Base-by-base conservation (phyloP, 1,139 yeast species). In the Yamadazyma triangularis region DNA sequence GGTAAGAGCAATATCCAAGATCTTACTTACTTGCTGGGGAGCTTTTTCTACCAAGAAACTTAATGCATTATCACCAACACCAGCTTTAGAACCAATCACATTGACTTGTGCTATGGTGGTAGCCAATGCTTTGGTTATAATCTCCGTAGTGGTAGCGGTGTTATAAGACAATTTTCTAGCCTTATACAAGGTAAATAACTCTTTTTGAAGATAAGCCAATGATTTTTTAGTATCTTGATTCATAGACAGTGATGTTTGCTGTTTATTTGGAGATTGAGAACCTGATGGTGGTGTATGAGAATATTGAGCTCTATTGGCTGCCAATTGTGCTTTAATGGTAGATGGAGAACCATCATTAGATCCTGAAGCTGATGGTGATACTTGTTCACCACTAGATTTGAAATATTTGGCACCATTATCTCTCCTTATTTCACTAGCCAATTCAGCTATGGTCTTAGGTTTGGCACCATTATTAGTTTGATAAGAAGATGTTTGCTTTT, bases 21-120 rank as follows among this genome's bases (percentile, higher is more conserved):
- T 81, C 51, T 80, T 79, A 35, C 91, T 85, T 34, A 88, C 77
- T 53, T 86, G 94, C 38, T 81, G 85, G 2, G 96, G 95, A 35
- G 91, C 89, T 47, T 82, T 82, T 39, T 87, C 95, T 47, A 84
- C 88, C 50, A 85, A 70, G 32, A 85, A 81, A 18, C 84, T 77
- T 42, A 83, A 67, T 8, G 89, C 95, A 45, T 85, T 85, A 16
- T 87, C 86, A 2, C 80, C 79, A 38, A 84, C 80, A 12, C 95
- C 93, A 21, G 86, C 86, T 46, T 79, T 81, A 42, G 85, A 82
- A 0, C 95, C 95, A 13, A 89, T 89, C 41, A 83, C 85, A 38
- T 84, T 81, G 4, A 83, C 89, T 53, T 83, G 96, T 2, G 95
- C 89, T 40, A 88, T 87, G 0, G 96, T 89, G 60, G 89, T 84